Evolutionary conservation across 2,329 filamentous ascomycete genomes (phyloP), one percentile per base, ranked within the genome.

Genomic region (Pseudonectria foliicola): DNA sequence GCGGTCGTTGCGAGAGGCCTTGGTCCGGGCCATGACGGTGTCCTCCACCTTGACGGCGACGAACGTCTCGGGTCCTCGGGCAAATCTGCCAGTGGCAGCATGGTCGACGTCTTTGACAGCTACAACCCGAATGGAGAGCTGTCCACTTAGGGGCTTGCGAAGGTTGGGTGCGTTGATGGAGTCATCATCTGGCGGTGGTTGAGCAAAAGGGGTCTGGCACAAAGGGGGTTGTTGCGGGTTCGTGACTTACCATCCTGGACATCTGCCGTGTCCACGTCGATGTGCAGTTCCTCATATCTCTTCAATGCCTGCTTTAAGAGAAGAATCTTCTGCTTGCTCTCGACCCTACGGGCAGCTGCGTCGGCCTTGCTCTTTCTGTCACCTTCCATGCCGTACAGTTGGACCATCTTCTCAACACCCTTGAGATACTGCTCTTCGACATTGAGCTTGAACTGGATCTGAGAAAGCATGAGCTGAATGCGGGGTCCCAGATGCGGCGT

Each of bases 351-450:
- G 32, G 82, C 85, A 51, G 94, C 88, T 27, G 92, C 92, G 61
- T 98, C 92, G 38, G 85, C 80, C 59, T 84, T 86, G 66, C 90
- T 96, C 70, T 95, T 95, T 50, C 89, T 81, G 58, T 98, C 92
- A 21, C 92, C 90, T 61, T 96, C 92, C 75, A 96, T 92, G 57
- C 92, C 82, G 58, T 98, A 98, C 25, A 98, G 71, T 59, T 92
- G 87, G 30, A 95, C 86, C 92, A 98, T 96, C 69, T 98, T 98
- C 64, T 98, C 92, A 50, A 98, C 92, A 43, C 92, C 92, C 56
- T 94, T 93, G 48, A 96, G 88, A 64, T 98, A 98, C 64, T 98
- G 92, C 59, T 95, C 94, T 61, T 98, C 92, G 18, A 98, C 92
- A 48, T 92, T 95, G 42, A 98, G 75, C 68, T 98, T 98, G 70